Evolutionary conservation across 1,284 basidiomycete species (phyloP).

Genomic region (Neonothopanus nambi): DNA sequence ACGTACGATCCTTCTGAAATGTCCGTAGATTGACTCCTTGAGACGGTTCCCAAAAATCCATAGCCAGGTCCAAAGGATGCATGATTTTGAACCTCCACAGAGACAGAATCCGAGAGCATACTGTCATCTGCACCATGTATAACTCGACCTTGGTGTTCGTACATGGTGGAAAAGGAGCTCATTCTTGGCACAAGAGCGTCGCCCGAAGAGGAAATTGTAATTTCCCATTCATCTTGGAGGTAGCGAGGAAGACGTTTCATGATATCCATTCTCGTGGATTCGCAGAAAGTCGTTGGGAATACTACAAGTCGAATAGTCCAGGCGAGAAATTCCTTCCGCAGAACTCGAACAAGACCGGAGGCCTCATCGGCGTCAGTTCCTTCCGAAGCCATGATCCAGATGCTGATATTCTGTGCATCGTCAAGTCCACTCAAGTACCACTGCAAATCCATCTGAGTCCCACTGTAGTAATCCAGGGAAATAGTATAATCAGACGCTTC

Average conservation of each 20-base stretch:
- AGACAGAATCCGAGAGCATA: neutral
- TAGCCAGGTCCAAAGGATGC: neutral
- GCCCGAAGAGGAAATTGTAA: neutral
- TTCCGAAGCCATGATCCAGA: slow-evolving; percentile 18
- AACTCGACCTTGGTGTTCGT: too few species aligned
- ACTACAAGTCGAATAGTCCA: neutral
- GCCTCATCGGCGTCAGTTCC: slow-evolving; percentile 22
- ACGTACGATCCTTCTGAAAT: neutral
- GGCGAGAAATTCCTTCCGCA: slow-evolving; percentile 1
- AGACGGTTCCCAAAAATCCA: neutral
- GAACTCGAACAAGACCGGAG: slow-evolving; percentile 11
- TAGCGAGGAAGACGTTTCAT: neutral
- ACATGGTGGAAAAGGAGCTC: neutral
- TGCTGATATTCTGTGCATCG: slow-evolving; percentile 17
- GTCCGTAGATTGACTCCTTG: neutral
- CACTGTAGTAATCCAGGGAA: slow-evolving; percentile 17
- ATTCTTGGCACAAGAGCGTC: neutral
- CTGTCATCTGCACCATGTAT: too few species aligned
- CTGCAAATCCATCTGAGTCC: slow-evolving; percentile 23
- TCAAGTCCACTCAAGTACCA: slow-evolving; percentile 22
- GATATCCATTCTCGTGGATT: neutral
- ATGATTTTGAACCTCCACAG: neutral
- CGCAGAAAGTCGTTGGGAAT: neutral
- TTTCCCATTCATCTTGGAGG: neutral
- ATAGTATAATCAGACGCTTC: slow-evolving; percentile 12